Base-by-base conservation (phyloP, 1,284 basidiomycete genomes). In the Cryptococcus wingfieldii region DNA sequence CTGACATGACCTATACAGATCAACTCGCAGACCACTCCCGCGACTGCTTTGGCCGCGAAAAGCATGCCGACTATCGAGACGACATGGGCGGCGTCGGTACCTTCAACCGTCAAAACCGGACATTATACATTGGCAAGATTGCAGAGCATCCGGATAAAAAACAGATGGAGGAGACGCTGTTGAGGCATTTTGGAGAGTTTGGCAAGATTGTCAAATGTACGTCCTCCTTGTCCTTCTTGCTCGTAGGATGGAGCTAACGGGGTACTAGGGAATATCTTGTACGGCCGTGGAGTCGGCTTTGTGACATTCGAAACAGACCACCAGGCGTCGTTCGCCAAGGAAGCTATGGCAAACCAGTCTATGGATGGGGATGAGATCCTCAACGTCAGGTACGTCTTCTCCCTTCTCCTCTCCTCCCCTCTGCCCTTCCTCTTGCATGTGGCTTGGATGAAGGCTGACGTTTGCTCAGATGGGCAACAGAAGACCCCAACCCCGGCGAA, bases 81-180 rank as follows among this genome's bases (percentile, higher is more conserved):
- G 96, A 99, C 77, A 98, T 99, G 95, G 96, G 95, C 65, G 95
- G 95, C 75, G 95, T 98, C 25, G 95, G 95, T 19, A 91, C 89
- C 54, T 97, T 98, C 78, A 89, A 88, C 69, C 80, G 93, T 42
- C 86, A 92, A 74, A 99, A 98, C 75, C 80, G 94, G 58, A 98
- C 96, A 44, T 75, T 99, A 18, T 99, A 98, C 73, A 85, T 99
- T 46, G 95, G 93, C 2, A 83, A 92, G 61, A 92, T 99, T 63
- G 89, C 88, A 72, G 93, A 96, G 80, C 90, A 87, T 2, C 90
- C 90, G 0, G 86, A 83, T 52, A 90, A 89, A 13, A 80, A 82
- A 9, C 91, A 96, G 75, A 93, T 90, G 19, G 90, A 95, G 77
- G 90, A 93, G 71, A 86, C 92, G 37, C 85, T 97, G 18, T 80